Base-by-base conservation (phyloP, 768 basidiomycete species). In the Rhodotorula kratochvilovae region DNA sequence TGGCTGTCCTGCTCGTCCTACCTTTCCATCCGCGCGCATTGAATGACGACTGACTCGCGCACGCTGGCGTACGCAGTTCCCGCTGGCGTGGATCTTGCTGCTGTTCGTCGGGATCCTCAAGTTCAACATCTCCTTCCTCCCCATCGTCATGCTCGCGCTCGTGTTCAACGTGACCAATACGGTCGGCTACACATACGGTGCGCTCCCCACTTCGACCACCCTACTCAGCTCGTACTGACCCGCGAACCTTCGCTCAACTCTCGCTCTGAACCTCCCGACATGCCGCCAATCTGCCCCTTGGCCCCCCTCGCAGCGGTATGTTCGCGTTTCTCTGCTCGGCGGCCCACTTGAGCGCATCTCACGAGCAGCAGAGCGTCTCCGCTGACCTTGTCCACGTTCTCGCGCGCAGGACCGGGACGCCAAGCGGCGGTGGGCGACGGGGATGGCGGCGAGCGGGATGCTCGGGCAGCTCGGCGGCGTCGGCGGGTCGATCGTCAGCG, bases 161-260 rank as follows among this genome's bases (percentile, higher is more conserved):
- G 90, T 98, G 48, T 98, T 99, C 86, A 98, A 99, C 80, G 78
- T 92, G 62, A 92, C 91, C 16, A 98, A 97, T 75, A 90, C 89
- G n/a, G 83, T 97, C 63, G 95, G 95, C 19, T 98, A 97, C 83
- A 96, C 93, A 60, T 98, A 92, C 78, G 91, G 90, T 91, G 91
- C 45, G 27, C 25, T 31, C 42, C 59, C 23, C 29, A 7, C 8
- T 6, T 39, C 13, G 8, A 6, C 8, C 39, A 39, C 39, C 6
- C 39, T 25, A 42, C 36, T 31, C 17, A 13, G 6, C 51, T 23
- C n/a, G 35, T 3, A 23, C 25, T 5, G 36, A 27, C 10, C 5
- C 21, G 19, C 35, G 39, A 36, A 31, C 45, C 21, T 23, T 11
- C 2, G 54, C 31, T 31, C 25, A 23, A 27, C 25, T 17, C 43